Conservation (phyloP, 306 rosid genomes). For the Morella rubra region DNA sequence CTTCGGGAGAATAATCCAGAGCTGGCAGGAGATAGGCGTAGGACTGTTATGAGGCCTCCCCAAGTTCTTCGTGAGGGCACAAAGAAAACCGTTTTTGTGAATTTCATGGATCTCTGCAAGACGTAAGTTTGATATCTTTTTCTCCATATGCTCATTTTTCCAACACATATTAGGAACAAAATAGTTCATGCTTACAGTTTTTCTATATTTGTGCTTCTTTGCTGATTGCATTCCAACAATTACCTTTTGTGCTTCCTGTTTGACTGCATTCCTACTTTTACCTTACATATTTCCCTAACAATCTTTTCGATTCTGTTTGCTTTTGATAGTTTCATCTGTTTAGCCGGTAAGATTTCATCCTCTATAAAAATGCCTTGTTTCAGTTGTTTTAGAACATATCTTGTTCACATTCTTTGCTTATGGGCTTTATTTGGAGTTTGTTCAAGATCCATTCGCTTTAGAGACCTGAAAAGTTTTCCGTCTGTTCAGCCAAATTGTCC, state of each 20-base stretch:
- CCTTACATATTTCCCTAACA: not conserved
- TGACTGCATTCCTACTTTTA: not conserved
- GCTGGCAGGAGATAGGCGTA: conserved; percentile 84
- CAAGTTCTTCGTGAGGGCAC: conserved; percentile 99
- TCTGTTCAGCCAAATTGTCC: conserved; percentile 77
- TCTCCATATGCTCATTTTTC: not conserved
- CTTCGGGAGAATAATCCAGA: conserved; percentile 94
- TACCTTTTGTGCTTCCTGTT: not conserved
- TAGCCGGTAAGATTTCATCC: no score
- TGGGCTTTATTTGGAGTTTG: not conserved
- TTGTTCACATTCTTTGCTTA: not conserved
- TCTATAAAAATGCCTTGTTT: no score
- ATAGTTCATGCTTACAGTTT: not conserved
- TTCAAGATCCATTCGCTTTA: not conserved
- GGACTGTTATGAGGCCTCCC: conserved; percentile 98
- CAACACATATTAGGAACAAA: not conserved
- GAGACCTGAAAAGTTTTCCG: conserved; percentile 75
- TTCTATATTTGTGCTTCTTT: not conserved
- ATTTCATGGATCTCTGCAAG: conserved; percentile 96
- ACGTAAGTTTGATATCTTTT: conserved; percentile 41
- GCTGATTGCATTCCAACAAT: not conserved
- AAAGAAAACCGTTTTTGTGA: conserved; percentile 93
- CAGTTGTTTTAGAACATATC: no score
- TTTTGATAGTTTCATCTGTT: no score
- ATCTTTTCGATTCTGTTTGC: not conserved